These are phyloP conservation scores for Cladorrhinum sp. DNA, from an alignment of 2,329 filamentous ascomycete genomes.

Conservation along the genomic window DNA sequence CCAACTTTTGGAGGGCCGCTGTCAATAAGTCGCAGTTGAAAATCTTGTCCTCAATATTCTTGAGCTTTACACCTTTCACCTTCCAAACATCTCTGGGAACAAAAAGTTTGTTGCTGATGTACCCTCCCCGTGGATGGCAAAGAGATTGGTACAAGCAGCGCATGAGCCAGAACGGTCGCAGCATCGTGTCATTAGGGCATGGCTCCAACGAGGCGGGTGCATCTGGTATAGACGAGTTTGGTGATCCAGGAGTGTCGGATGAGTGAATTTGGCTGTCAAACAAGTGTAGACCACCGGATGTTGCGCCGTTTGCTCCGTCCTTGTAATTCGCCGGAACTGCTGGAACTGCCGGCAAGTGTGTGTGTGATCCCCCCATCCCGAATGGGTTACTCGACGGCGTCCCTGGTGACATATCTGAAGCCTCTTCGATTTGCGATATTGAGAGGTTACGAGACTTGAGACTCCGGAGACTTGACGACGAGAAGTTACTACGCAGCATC, in stretches of 20 bases:
- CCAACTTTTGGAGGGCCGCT: slow-evolving; percentile 79
- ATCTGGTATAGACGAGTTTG: slow-evolving; percentile 59
- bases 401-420: slow-evolving; percentile 65
- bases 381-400: slow-evolving; percentile 73
- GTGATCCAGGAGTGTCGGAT: slow-evolving; percentile 60
- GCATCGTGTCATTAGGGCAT: slow-evolving; percentile 81
- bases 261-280: slow-evolving; percentile 83
- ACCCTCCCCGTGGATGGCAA: slow-evolving; percentile 85
- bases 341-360: slow-evolving; percentile 56
- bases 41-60: slow-evolving; percentile 89
- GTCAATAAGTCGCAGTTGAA: slow-evolving; percentile 88
- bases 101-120: slow-evolving; percentile 87
- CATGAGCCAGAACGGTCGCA: slow-evolving; percentile 99
- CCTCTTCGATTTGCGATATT: slow-evolving; percentile 57
- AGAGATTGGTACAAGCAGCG: slow-evolving; percentile 89
- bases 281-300: slow-evolving; percentile 68
- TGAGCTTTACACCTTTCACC: slow-evolving; percentile 90
- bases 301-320: slow-evolving; percentile 55
- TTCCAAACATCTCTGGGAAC: slow-evolving; percentile 90
- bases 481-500: slow-evolving; percentile 63
- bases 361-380: slow-evolving; percentile 42
- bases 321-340: slow-evolving; percentile 65
- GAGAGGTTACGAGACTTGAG: slow-evolving; percentile 74
- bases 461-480: slow-evolving; percentile 67
- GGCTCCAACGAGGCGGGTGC: slow-evolving; percentile 80